These are phyloP conservation scores for Suillus fuscotomentosus DNA, from an alignment of 768 basidiomycete genomes.

Conservation along the genomic window DNA sequence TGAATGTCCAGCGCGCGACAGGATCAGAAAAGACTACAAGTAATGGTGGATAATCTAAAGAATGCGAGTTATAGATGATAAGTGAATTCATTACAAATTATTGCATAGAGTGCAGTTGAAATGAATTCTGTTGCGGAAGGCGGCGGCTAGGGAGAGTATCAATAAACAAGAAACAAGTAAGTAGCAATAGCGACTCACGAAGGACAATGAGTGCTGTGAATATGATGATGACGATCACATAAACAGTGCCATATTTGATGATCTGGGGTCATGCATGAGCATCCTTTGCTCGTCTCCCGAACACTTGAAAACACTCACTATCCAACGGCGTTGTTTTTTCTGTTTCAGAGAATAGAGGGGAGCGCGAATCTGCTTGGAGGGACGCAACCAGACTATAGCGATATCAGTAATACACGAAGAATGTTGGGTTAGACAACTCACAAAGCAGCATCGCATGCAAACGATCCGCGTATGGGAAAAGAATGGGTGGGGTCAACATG, in stretches of 20 bases:
- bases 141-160: conserved; percentile 42
- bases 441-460: conserved; percentile 90
- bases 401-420: conserved; percentile 15
- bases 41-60: conserved; percentile 28
- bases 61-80: conserved; percentile 20
- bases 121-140: conserved; percentile 59
- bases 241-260: conserved; percentile 81
- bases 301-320: conserved; percentile 49
- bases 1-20: conserved; percentile 5
- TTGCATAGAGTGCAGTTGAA: conserved; percentile 68
- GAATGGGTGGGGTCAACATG: conserved; percentile 83
- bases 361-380: conserved; percentile 91
- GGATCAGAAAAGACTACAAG: conserved; percentile 22
- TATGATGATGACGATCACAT: conserved; percentile 60
- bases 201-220: conserved; percentile 77
- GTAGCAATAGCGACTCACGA: conserved; percentile 52
- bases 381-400: conserved; percentile 84
- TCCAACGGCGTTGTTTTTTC: conserved; percentile 85
- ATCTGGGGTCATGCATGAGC: conserved; percentile 45
- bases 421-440: conserved; percentile 40
- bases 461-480: conserved; percentile 90
- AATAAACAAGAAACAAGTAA: conserved; percentile 10
- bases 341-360: conserved; percentile 90
- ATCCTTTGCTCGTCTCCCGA: conserved; percentile 1
- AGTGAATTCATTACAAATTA: conserved; percentile 50